Conservation (phyloP, 148 eudicot genomes). For the Rhododendron ferrugineum region DNA sequence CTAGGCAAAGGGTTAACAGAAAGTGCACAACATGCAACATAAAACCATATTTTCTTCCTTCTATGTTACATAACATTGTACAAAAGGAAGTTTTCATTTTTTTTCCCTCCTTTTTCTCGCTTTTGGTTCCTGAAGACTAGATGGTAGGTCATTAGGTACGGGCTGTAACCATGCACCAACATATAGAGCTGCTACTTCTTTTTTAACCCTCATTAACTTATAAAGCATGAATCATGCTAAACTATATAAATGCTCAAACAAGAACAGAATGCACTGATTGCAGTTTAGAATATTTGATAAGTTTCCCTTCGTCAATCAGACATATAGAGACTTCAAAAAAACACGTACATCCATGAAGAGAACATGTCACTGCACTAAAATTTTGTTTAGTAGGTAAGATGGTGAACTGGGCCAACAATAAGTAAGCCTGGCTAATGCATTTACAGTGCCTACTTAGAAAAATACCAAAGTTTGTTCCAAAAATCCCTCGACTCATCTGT, state of each 20-base stretch:
- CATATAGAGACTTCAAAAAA: neutral
- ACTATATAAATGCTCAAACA: neutral
- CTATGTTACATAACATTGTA: neutral
- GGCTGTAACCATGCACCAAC: neutral
- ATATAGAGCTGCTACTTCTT: neutral
- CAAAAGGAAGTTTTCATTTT: neutral
- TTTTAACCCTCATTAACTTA: neutral
- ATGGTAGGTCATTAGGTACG: neutral
- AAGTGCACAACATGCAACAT: neutral
- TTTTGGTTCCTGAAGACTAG: neutral
- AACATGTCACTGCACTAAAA: neutral
- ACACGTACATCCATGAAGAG: neutral
- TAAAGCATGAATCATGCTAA: neutral
- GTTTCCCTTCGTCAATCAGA: neutral
- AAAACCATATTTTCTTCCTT: neutral
- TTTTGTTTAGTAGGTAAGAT: neutral
- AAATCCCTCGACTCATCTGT: neutral
- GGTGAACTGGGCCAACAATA: neutral
- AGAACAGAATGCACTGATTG: neutral
- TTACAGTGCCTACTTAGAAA: neutral
- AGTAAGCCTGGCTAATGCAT: neutral
- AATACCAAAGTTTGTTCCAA: neutral
- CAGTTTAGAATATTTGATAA: neutral
- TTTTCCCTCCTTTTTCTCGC: neutral
- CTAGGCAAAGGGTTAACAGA: neutral